Evolutionary conservation across 176 grass and related monocot species (phyloP), one percentile per base, ranked within the genome.

Genomic region (Avena insularis): DNA sequence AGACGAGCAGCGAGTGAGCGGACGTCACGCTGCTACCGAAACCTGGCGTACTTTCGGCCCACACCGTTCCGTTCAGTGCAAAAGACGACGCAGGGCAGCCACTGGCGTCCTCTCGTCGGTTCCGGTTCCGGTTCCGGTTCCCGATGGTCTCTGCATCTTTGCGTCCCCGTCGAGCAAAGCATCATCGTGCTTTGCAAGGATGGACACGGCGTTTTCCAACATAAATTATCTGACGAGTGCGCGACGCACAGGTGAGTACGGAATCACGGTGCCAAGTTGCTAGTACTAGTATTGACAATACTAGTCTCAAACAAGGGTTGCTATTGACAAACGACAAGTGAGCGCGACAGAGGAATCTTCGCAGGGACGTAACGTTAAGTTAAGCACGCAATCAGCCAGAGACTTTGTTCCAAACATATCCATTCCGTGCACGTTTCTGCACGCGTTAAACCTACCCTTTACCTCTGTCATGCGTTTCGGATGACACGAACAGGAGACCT

Each of bases 141-240:
- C 14, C 55, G 16, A 78, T 36, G 75, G 53, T 23, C 20, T 47
- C 68, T 60, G 19, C 29, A 29, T 56, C 51, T 61, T 66, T 62
- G 54, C 16, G 12, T 76, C n/a, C 20, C 17, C n/a, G 4, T n/a
- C 62, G 21, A 15, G 10, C 12, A 48, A 48, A 73, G 40, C 20
- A 47, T 73, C 70, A 33, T 12, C 14, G n/a, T 5, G 6, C 35
- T 70, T 33, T 70, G 4, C 76, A 20, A 36, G 54, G 40, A 61
- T 69, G 77, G 66, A 13, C 25, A 80, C 23, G 64, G 53, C 9
- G n/a, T 59, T 78, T 66, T 45, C 66, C 82, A 19, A 60, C 70
- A 9, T 43, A 57, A 38, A 71, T 14, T 46, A 21, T 43, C 19
- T 55, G 20, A 1, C 67, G 9, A 38, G 20, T 57, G 48, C 35